phyloP scores from a whole-genome alignment of 345 rosid species.

The Heritiera littoralis region DNA sequence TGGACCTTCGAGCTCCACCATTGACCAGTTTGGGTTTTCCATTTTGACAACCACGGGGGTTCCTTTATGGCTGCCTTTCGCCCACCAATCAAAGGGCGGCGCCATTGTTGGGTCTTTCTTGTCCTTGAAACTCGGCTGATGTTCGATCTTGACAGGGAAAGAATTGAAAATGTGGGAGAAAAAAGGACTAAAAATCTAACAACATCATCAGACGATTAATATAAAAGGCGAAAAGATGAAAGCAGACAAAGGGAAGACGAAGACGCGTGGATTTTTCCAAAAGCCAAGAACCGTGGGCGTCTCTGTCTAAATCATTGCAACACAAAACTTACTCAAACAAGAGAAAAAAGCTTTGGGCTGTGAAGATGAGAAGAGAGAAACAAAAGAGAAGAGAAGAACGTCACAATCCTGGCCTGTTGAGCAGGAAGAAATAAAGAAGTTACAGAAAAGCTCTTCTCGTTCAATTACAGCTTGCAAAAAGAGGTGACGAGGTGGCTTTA shows the following conservation, averaged over 20 bases:
- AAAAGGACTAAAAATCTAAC: slow-evolving; percentile 34
- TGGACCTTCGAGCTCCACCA: slow-evolving; percentile 84
- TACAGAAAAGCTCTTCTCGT: slow-evolving; percentile 26
- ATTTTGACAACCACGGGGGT: slow-evolving; percentile 95
- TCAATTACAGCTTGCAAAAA: slow-evolving; percentile 54
- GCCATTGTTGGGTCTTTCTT: slow-evolving; percentile 52
- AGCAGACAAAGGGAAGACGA: slow-evolving; percentile 8
- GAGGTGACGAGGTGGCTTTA: slow-evolving; percentile 10
- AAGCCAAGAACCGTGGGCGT: slow-evolving; percentile 24
- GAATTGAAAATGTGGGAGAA: slow-evolving; percentile 4
- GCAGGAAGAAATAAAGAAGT: background rate
- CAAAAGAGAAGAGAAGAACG: background rate
- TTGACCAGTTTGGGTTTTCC: slow-evolving; percentile 99
- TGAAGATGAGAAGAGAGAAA: background rate
- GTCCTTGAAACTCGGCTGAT: background rate
- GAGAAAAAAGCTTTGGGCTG: no score
- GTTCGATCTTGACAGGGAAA: background rate
- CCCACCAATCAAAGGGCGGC: slow-evolving; percentile 83
- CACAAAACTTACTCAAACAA: no score
- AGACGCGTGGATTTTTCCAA: slow-evolving; percentile 45
- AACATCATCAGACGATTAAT: slow-evolving; percentile 42
- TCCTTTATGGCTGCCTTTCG: slow-evolving; percentile 66
- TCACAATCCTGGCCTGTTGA: background rate
- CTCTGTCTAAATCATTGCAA: slow-evolving; percentile 20
- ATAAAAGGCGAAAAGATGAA: background rate